Base-by-base conservation (phyloP, 441 rosid genomes). In the Gossypium davidsonii region DNA sequence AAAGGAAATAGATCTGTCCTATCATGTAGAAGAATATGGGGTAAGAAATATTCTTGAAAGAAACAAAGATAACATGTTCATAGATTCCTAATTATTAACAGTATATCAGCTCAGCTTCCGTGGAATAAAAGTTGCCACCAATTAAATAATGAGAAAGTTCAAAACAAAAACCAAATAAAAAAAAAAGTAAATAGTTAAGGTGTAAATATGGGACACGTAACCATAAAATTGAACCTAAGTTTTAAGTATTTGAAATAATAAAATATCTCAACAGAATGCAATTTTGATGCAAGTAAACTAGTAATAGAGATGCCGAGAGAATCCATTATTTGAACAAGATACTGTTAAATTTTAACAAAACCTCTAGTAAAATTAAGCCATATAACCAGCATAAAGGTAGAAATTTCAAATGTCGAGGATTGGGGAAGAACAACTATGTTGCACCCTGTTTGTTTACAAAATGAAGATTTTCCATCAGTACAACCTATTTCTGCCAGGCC, bases 1-100 rank as follows among this genome's bases (percentile, higher is more conserved):
- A 34, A 37, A 55, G 48, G 60, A 72, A 71, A 74, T 46, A 46
- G 39, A 69, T 70, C 37, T 46, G 60, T 18, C 57, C 10, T 5
- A 51, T 44, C 14, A 31, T 42, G 21, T 56, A 18, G 61, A 70
- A 55, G 71, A 63, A 59, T 15, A 63, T 6, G 20, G 51, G 62
- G 31, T 37, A 26, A 65, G 70, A 44, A 18, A 31, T 21, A 59
- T 18, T 12, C 55, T 39, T 58, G 58, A 77, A 23, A 59, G 17
- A 11, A 66, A 20, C 55, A 65, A 46, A 46, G 37, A 65, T 6
- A 21, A 66, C 56, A 23, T 8, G 9, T 46, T 66, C 70, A 66
- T 18, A 28, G 15, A 67, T 66, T 31, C 25, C 52, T 49, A 28
- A 44, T 20, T 14, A 56, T 37, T 14, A 31, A 61, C 37, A 25